These are phyloP conservation scores for Spinacia oleracea DNA, from an alignment of 179 eudicot genomes.

Conservation along the genomic window DNA sequence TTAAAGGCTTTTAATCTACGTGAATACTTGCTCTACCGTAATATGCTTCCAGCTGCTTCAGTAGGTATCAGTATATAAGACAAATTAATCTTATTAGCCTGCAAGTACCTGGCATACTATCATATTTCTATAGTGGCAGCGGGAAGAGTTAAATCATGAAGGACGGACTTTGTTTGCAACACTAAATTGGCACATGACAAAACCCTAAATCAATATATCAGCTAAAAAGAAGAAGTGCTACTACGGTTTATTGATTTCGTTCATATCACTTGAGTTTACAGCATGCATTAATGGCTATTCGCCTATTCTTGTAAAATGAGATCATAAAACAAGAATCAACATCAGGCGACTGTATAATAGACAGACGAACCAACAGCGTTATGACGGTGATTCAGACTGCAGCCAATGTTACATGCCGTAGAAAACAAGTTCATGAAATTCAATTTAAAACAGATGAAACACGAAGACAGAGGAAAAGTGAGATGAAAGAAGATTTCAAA, in stretches of 20 bases:
- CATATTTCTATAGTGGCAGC: not conserved
- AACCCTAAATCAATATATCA: not conserved
- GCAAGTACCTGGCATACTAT: not conserved
- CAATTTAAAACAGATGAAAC: not conserved
- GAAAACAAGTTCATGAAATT: not conserved
- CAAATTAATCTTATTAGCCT: not conserved
- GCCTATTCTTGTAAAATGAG: not conserved
- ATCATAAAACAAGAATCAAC: not conserved
- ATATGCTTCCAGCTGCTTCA: not conserved
- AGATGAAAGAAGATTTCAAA: not conserved
- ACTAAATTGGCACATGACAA: not conserved
- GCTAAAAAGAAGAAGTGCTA: not conserved
- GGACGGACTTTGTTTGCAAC: not conserved
- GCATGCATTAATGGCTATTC: not conserved
- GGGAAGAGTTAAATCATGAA: not conserved
- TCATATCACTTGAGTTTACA: not conserved
- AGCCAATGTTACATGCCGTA: not conserved
- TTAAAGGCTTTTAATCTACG: not conserved
- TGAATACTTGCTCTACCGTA: not conserved
- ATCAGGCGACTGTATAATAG: not conserved
- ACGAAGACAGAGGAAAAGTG: not conserved
- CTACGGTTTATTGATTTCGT: not conserved
- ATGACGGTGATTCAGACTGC: not conserved
- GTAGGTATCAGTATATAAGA: not conserved
- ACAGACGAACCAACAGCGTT: not conserved